Base-by-base conservation (phyloP, 78 protist genomes). In the Capsaspora owczarzaki region DNA sequence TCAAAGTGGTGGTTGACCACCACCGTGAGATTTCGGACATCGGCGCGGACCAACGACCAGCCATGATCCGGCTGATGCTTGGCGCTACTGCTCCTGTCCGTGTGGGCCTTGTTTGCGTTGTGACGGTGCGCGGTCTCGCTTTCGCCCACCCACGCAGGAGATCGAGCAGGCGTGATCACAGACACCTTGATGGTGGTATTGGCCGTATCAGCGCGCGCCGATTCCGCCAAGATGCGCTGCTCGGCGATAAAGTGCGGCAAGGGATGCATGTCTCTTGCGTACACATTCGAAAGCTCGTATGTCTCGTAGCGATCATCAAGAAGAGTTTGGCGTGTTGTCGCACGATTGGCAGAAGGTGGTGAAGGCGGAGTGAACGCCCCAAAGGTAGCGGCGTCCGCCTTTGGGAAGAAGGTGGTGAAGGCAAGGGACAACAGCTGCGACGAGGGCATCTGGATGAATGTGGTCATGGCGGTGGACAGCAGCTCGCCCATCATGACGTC, bases 1-100 rank as follows among this genome's bases (percentile, higher is more conserved):
- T 74, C 78, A 47, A 74, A 74, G 63, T 74, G 78, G 63, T 74
- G 78, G 42, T 74, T n/a, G 40, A 74, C 78, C 25, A 1, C 16
- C 2, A 23, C 22, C 35, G 31, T 33, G 38, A 47, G 2, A 5
- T 44, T 35, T 40, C 8, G 78, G 22, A 35, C 25, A 12, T 35
- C 43, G 19, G 49, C 63, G 25, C 56, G 31, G 6, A 74, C 42
- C 1, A 49, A 1, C 5, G 31, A 0, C 78, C 78, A 74, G 27
- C 60, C 51, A 37, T 2, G 56, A 8, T 61, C 40, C 22, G 12
- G 41, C 6, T 6, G 12, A n/a, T 61, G 66, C 66, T 33, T 1
- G 70, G 12, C 38, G 43, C 22, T 5, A 14, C 27, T 14, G 53
- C 53, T 14, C 6, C 53, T 6, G 14, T 14, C 53, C 6, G 27